Percentiles rank a stretch among this genome's conserved stretches.
phyloP scores from a whole-genome alignment of 2,329 filamentous ascomycete genomes.

The Aspergillus ibericus region DNA sequence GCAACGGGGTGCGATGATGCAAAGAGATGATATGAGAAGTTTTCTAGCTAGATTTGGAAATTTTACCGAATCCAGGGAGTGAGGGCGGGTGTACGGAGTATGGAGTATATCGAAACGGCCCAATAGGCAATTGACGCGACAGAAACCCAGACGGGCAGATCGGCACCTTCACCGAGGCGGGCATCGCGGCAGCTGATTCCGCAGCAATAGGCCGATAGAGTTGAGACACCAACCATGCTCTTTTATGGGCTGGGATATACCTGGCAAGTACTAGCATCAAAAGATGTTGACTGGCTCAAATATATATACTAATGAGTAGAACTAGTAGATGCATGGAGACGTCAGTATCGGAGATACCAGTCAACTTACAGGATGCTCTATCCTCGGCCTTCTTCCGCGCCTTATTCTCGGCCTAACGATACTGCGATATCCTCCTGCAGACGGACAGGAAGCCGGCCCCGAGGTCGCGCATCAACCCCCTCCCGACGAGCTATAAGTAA shows the following conservation, averaged over 20 bases:
- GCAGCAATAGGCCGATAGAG: no score
- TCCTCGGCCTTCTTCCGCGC: background rate
- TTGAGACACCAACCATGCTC: no score
- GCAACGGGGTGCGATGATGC: no score
- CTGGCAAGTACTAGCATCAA: no score
- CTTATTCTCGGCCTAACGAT: background rate
- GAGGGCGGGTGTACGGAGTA: background rate
- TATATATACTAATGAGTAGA: background rate
- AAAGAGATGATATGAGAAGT: no score
- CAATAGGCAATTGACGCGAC: background rate
- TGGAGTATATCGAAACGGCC: background rate
- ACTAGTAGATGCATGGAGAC: background rate
- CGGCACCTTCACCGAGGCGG: background rate
- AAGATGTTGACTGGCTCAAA: background rate
- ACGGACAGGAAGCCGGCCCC: background rate
- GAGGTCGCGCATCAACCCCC: background rate
- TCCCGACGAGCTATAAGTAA: slow-evolving; percentile 1
- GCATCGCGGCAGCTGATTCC: background rate
- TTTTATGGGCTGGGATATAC: no score
- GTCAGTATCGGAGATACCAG: background rate
- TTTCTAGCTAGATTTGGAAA: no score
- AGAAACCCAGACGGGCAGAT: background rate
- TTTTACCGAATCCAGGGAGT: background rate
- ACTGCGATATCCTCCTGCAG: background rate
- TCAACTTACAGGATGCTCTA: background rate